A percentile compares a stretch with the other conserved stretches of the same genome.
Conservation (phyloP, 768 basidiomycete genomes). For the Punctularia strigosozonata region DNA sequence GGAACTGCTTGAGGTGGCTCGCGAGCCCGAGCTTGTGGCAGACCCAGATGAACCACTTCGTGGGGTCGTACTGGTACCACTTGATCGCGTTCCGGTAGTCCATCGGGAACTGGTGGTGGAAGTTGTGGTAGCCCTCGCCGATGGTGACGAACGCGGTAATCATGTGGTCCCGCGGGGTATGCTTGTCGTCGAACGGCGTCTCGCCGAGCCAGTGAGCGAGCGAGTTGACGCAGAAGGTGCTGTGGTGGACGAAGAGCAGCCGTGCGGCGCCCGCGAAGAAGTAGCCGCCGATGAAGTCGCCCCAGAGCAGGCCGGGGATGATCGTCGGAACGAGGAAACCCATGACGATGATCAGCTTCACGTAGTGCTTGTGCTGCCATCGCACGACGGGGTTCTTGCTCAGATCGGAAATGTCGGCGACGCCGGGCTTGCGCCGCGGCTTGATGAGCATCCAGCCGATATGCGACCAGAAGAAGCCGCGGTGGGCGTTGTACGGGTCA, state of each 20-base stretch:
- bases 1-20: constrained; percentile 50
- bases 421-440: constrained; percentile 80
- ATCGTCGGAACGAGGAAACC: constrained; percentile 64
- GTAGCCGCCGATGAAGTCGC: constrained; percentile 78
- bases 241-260: constrained; percentile 81
- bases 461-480: constrained; percentile 80
- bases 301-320: constrained; percentile 74
- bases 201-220: constrained; percentile 96
- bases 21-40: constrained; percentile 47
- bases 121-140: constrained; percentile 97
- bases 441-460: constrained; percentile 92
- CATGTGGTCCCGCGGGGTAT: constrained; percentile 83
- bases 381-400: constrained; percentile 66
- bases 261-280: constrained; percentile 75
- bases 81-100: constrained; percentile 95
- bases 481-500: constrained; percentile 90
- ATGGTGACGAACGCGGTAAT: constrained; percentile 84
- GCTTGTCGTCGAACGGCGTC: constrained; percentile 89
- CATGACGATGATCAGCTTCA: constrained; percentile 57
- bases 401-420: constrained; percentile 82
- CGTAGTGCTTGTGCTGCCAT: constrained; percentile 84
- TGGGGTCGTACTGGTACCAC: constrained; percentile 90
- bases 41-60: constrained; percentile 81
- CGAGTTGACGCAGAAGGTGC: constrained; percentile 94
- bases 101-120: constrained; percentile 96